A percentile compares a stretch with the other conserved stretches of the same genome.
Conservation (phyloP, 2,329 filamentous ascomycete species). For the Eurotiales sp. region DNA sequence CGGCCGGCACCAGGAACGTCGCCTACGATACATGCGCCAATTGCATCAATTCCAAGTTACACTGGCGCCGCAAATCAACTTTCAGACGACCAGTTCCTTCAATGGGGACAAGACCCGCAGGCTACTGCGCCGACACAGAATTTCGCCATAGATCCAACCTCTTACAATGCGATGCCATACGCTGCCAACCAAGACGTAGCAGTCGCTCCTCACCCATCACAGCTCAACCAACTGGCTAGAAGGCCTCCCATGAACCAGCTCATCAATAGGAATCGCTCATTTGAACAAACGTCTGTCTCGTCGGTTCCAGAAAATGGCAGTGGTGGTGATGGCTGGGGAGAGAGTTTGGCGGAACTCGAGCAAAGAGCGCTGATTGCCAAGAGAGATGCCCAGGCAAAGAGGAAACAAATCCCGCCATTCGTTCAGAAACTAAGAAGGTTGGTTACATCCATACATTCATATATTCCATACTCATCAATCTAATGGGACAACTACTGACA, state of each 20-base stretch:
- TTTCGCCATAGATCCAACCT: conserved; percentile 38
- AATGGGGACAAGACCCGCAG: conserved; percentile 50
- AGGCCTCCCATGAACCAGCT: conserved; percentile 37
- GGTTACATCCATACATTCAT: conserved; percentile 26
- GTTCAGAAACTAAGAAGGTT: conserved; percentile 97
- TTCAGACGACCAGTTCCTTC: conserved; percentile 52
- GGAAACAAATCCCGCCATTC: conserved; percentile 95
- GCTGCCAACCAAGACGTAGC: conserved; percentile 47
- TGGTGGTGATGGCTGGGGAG: conserved; percentile 40
- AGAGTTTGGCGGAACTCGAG: conserved; percentile 76
- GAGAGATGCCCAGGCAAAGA: conserved; percentile 80
- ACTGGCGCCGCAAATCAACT: conserved; percentile 41
- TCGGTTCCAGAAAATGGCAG: conserved; percentile 22
- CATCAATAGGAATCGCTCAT: conserved; percentile 34
- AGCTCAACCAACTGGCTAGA: conserved; percentile 42
- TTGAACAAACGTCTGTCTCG: conserved; percentile 29
- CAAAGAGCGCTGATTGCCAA: conserved; percentile 76
- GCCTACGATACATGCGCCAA: conserved; percentile 56
- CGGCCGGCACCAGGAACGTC: conserved; percentile 68
- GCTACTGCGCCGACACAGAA: conserved; percentile 25
- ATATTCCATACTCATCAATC: no score
- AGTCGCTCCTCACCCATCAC: conserved; percentile 42
- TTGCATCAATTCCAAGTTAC: conserved; percentile 50
- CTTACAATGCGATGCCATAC: conserved; percentile 27
- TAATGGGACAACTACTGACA: conserved; percentile 7